Evolutionary conservation across 345 rosid genomes (phyloP).

Genomic region (Gynandropsis gynandra): DNA sequence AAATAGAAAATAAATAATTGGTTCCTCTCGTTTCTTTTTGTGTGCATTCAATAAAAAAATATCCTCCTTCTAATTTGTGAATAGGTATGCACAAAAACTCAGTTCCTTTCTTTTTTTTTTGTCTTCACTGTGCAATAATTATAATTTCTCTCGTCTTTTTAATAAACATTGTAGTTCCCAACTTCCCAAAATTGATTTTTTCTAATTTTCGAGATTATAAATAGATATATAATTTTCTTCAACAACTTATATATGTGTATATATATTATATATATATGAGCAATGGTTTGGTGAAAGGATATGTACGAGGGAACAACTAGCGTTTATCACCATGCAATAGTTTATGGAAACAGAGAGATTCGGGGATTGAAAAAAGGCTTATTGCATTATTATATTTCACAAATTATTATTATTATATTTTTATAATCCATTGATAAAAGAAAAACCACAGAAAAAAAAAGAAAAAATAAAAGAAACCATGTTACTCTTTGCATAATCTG

Average conservation of each 20-base stretch:
- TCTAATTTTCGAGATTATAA: neutral
- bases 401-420: constrained; percentile 18
- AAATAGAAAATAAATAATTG: no score
- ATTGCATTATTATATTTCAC: constrained; percentile 33
- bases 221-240: neutral
- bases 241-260: constrained; percentile 1
- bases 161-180: neutral
- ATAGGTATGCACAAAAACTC: no score
- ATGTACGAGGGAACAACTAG: constrained; percentile 5
- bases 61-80: no score
- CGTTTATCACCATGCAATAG: constrained; percentile 13
- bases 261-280: no score
- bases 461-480: constrained; percentile 14
- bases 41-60: no score
- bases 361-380: constrained; percentile 50
- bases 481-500: constrained; percentile 30
- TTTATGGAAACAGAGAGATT: constrained; percentile 34
- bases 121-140: no score
- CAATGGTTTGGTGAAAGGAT: constrained; percentile 10
- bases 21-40: no score
- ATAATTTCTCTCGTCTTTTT: neutral
- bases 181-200: neutral
- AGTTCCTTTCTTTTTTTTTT: no score
- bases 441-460: no score
- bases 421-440: constrained; percentile 2